Percentiles rank a stretch among this genome's conserved stretches.
Evolutionary conservation across 106 monocot species (phyloP).

Genomic region (Ottelia alismoides): DNA sequence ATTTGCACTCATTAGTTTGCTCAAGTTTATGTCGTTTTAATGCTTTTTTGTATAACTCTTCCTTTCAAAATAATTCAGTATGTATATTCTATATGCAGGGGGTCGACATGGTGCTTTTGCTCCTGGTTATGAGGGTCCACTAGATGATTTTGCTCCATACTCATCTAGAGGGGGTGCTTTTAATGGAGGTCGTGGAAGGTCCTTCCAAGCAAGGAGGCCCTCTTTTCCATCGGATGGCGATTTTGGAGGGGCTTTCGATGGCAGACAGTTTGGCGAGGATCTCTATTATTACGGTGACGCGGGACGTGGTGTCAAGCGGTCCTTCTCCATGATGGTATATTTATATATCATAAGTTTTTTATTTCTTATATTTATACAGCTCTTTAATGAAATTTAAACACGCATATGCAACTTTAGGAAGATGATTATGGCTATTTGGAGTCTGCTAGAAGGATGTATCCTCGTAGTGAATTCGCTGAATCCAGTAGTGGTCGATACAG

Average conservation of each 20-base stretch:
- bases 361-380: not conserved
- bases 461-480: conserved; percentile 44
- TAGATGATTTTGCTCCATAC: too few species aligned
- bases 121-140: conserved; percentile 3
- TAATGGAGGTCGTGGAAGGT: too few species aligned
- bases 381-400: not conserved
- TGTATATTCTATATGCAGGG: conserved; percentile 17
- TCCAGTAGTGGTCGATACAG: conserved; percentile 22
- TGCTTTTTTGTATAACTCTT: too few species aligned
- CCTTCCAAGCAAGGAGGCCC: conserved; percentile 31
- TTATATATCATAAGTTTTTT: too few species aligned
- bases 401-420: conserved; percentile 26
- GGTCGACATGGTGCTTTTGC: conserved; percentile 31
- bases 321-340: conserved; percentile 62
- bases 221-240: conserved; percentile 29
- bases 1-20: too few species aligned
- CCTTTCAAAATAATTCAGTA: too few species aligned
- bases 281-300: conserved; percentile 46
- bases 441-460: conserved; percentile 32
- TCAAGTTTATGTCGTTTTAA: too few species aligned
- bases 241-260: conserved; percentile 35
- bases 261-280: too few species aligned
- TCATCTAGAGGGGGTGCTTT: too few species aligned
- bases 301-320: conserved; percentile 42
- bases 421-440: conserved; percentile 43